Evolutionary conservation across 2,329 filamentous ascomycete species (phyloP).

Genomic region (Nannizziopsis arthrosporioides): DNA sequence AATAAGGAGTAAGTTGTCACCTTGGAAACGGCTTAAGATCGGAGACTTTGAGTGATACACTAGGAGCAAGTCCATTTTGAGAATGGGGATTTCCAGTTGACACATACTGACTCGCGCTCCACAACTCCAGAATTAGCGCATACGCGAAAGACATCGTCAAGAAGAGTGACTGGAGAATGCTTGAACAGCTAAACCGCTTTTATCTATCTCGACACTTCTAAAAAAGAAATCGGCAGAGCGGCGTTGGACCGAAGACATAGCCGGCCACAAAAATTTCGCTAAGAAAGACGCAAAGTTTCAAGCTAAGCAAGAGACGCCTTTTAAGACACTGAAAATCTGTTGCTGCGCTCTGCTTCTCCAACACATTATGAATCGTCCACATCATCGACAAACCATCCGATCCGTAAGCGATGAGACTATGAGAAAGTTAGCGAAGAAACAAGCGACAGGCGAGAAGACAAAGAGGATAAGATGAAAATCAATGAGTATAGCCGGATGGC

Average conservation of each 20-base stretch:
- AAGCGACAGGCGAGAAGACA: constrained; percentile 1
- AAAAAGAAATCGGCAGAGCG: constrained; percentile 7
- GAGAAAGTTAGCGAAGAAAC: constrained; percentile 23
- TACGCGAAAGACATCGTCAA: not conserved
- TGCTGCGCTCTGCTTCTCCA: constrained; percentile 4
- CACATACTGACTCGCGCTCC: not conserved
- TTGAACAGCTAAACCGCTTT: constrained; percentile 4
- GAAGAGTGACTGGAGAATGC: not conserved
- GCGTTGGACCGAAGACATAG: constrained; percentile 4
- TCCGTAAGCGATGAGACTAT: constrained; percentile 66
- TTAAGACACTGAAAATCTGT: constrained; percentile 2
- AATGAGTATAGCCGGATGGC: not conserved
- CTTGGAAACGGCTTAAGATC: not conserved
- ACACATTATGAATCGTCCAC: constrained; percentile 37
- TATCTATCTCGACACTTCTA: constrained; percentile 9
- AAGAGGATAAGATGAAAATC: constrained; percentile 10
- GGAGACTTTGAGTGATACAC: not conserved
- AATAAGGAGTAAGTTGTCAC: not conserved
- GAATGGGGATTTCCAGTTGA: too few species aligned
- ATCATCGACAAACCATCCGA: constrained; percentile 59
- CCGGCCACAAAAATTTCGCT: constrained; percentile 6
- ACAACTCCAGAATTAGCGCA: not conserved
- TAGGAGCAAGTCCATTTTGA: too few species aligned
- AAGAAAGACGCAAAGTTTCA: not conserved
- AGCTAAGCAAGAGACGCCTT: constrained; percentile 2